These are phyloP conservation scores for Cladosporium velox DNA, from an alignment of 2,329 filamentous ascomycete genomes.

Conservation along the genomic window DNA sequence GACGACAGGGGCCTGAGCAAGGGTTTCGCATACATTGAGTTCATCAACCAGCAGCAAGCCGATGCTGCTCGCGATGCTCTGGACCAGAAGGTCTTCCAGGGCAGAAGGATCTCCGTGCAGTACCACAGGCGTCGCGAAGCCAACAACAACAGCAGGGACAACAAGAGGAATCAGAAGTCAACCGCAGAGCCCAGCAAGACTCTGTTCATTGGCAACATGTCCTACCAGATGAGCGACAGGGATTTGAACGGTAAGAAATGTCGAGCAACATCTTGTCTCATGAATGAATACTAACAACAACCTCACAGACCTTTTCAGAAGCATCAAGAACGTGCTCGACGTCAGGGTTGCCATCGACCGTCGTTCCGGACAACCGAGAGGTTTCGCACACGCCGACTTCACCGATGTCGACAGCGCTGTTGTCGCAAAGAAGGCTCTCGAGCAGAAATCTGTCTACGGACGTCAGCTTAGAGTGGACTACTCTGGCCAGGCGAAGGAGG, in stretches of 20 bases:
- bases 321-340: slow-evolving; percentile 69
- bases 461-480: slow-evolving; percentile 68
- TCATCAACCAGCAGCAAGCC: slow-evolving; percentile 56
- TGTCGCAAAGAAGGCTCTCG: slow-evolving; percentile 59
- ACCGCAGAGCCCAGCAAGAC: slow-evolving; percentile 58
- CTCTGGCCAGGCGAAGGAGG: slow-evolving; percentile 33
- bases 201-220: slow-evolving; percentile 82
- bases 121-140: slow-evolving; percentile 47
- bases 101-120: slow-evolving; percentile 64
- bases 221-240: slow-evolving; percentile 80
- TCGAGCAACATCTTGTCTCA: background rate
- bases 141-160: background rate
- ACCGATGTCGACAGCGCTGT: slow-evolving; percentile 65
- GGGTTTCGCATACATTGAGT: slow-evolving; percentile 70
- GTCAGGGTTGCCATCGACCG: slow-evolving; percentile 82
- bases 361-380: slow-evolving; percentile 75
- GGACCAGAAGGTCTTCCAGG: slow-evolving; percentile 63
- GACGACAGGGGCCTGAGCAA: slow-evolving; percentile 67
- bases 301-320: slow-evolving; percentile 64
- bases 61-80: slow-evolving; percentile 58
- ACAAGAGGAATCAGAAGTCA: background rate
- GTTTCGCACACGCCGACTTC: slow-evolving; percentile 85
- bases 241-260: slow-evolving; percentile 64
- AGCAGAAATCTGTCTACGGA: slow-evolving; percentile 62
- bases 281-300: background rate